Base-by-base conservation (phyloP, 768 basidiomycete species). In the Leccinum incarnatum region DNA sequence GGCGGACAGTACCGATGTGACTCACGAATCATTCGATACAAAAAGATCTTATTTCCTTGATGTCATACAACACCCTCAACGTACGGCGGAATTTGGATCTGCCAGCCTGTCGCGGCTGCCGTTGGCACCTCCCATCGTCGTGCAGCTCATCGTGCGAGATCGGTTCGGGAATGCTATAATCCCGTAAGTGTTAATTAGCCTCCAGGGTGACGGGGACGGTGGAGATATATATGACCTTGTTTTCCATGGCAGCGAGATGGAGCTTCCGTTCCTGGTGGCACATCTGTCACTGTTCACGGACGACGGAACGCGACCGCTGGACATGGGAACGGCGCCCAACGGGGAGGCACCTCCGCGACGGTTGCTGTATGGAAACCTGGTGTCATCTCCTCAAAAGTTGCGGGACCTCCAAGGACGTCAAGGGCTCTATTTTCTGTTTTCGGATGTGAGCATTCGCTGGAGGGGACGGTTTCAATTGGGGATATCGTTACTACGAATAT, bases 381-480 rank as follows among this genome's bases (percentile, higher is more conserved):
- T 95, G 27, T 86, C 93, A 15, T 87, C 89, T 1, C 83, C 92
- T 5, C 87, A 95, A 49, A 82, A 87, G 52, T 77, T 94, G 66
- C 84, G 88, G 61, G 91, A 96, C 71, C 79, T 89, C 40, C 85
- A 90, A 70, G 91, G 91, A 57, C 85, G 87, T 52, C 78, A 80
- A 66, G 89, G 93, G n/a, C 77, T 91, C 48, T 95, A 90, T 72
- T 95, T 97, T 67, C 75, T 94, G 55, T 97, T 95, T 67, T 88
- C 94, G 7, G 94, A 97, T 73, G 91, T 92, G 66, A 93, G 91
- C 70, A 84, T 96, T 57, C 83, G 91, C 17, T 83, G 82, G 77
- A 79, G 83, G 25, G 94, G 94, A 8, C 81, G 79, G 17, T 97
- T 87, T 75, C 83, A 85, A 67, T 79, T 95, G 55, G 83, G 85